Conservation (phyloP, 208 protist species). For the Leishmania gerbilli region DNA sequence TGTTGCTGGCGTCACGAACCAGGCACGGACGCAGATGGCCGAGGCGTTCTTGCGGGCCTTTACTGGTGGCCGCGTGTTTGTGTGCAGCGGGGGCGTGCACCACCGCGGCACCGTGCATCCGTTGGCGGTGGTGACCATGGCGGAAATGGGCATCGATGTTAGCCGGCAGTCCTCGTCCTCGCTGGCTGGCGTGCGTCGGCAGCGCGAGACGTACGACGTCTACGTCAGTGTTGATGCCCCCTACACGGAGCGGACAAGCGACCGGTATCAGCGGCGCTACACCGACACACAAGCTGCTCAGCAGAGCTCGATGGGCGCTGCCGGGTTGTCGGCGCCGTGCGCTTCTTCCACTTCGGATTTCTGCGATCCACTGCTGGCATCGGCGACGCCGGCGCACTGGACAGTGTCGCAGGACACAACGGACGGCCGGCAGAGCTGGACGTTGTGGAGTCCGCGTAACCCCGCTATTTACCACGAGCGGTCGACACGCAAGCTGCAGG, state of each 20-base stretch:
- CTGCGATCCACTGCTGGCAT: conserved; percentile 48
- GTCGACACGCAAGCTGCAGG: conserved; percentile 83
- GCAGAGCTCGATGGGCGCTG: neutral
- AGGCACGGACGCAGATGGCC: conserved; percentile 84
- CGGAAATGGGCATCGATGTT: conserved; percentile 58
- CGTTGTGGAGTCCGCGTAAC: conserved; percentile 86
- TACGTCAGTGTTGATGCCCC: conserved; percentile 79
- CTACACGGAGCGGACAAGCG: conserved; percentile 43
- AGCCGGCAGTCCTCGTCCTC: conserved; percentile 52
- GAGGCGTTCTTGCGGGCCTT: conserved; percentile 71
- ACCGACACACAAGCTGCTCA: neutral
- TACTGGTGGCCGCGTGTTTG: conserved; percentile 55
- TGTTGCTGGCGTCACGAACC: conserved; percentile 74
- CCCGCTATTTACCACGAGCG: conserved; percentile 77
- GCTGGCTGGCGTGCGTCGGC: conserved; percentile 52
- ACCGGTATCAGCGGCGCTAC: conserved; percentile 42
- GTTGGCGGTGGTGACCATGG: conserved; percentile 60
- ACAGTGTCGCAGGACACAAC: conserved; percentile 59
- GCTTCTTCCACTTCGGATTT: conserved; percentile 1
- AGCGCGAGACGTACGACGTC: conserved; percentile 82
- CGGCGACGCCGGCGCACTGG: conserved; percentile 77
- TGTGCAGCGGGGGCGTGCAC: conserved; percentile 72
- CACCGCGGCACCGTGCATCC: conserved; percentile 64
- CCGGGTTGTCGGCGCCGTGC: neutral
- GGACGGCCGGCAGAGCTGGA: conserved; percentile 63